Evolutionary conservation across 257 asterid species (phyloP).

Genomic region (Solanum etuberosum): DNA sequence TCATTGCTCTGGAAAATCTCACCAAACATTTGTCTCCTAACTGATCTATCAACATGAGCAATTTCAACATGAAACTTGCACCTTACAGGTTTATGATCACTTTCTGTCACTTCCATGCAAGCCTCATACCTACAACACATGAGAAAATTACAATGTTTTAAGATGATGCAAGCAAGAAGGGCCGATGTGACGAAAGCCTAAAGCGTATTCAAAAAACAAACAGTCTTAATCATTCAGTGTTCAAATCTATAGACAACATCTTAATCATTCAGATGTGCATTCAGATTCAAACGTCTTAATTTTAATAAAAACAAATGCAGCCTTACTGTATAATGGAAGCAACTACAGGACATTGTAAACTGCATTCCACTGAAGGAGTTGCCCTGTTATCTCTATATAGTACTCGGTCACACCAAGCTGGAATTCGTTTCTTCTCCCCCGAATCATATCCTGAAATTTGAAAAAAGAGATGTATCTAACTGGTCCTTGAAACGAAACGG

Average conservation of each 20-base stretch:
- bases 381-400: slow-evolving; percentile 71
- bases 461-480: neutral
- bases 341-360: slow-evolving; percentile 86
- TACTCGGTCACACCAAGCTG: slow-evolving; percentile 97
- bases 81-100: slow-evolving; percentile 94
- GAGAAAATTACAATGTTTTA: neutral
- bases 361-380: slow-evolving; percentile 51
- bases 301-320: neutral
- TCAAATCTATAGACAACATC: neutral
- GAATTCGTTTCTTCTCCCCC: slow-evolving; percentile 94
- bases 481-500: neutral
- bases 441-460: slow-evolving; percentile 77
- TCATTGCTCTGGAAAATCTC: slow-evolving; percentile 40
- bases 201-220: neutral
- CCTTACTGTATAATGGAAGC: slow-evolving; percentile 64
- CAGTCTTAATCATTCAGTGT: neutral
- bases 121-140: slow-evolving; percentile 62
- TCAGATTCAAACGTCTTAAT: neutral
- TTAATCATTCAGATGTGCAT: neutral
- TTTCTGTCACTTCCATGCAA: slow-evolving; percentile 88
- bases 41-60: slow-evolving; percentile 77
- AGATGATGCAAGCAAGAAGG: neutral
- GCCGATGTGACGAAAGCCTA: neutral
- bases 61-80: slow-evolving; percentile 78
- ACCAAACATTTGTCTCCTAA: slow-evolving; percentile 72